Conservation (phyloP, 179 eudicot genomes). For the Camellia oleifera region DNA sequence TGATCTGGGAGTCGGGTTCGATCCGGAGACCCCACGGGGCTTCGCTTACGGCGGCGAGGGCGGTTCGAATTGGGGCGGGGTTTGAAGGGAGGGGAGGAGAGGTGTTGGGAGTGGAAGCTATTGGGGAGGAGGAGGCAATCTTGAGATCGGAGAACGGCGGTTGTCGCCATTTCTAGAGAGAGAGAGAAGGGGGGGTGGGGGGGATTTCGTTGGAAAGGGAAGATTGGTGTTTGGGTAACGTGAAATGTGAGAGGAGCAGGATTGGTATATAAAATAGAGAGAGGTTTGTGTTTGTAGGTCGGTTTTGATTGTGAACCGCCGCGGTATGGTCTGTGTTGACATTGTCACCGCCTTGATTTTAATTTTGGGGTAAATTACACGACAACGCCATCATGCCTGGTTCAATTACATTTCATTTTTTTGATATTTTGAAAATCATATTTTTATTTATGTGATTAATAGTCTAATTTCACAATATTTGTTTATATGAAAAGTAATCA, state of each 20-base stretch:
- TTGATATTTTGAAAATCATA: too few species aligned
- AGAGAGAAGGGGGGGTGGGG: neutral
- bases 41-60: constrained; percentile 35
- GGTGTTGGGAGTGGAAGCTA: constrained; percentile 1
- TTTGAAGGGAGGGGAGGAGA: neutral
- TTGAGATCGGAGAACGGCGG: constrained; percentile 30
- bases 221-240: neutral
- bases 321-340: too few species aligned
- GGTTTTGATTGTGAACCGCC: too few species aligned
- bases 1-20: constrained; percentile 11
- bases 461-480: too few species aligned
- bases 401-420: too few species aligned
- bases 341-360: too few species aligned
- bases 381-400: too few species aligned
- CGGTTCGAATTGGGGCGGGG: constrained; percentile 14
- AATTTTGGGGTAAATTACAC: too few species aligned
- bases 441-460: too few species aligned
- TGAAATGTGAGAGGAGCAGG: neutral
- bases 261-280: neutral
- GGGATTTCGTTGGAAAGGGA: too few species aligned
- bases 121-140: constrained; percentile 20
- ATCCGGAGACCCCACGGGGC: constrained; percentile 18
- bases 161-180: constrained; percentile 19
- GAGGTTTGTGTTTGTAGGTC: too few species aligned
- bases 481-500: too few species aligned